phyloP scores from a whole-genome alignment of 1,284 basidiomycete species.

The Anthracocystis walkeri region DNA sequence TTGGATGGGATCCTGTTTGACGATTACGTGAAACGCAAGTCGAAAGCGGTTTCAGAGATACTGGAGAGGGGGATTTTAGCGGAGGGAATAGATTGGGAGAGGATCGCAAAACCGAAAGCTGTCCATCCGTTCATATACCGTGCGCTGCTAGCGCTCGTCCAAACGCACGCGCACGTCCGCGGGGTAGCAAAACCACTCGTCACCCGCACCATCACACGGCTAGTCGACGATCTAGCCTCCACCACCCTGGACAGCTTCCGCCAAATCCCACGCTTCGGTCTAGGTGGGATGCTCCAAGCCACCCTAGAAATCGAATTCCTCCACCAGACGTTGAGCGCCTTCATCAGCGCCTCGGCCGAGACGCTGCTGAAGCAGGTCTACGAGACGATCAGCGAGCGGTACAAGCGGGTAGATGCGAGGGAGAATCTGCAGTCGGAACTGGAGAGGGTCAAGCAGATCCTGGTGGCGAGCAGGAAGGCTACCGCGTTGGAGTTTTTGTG shows the following conservation, averaged over 20 bases:
- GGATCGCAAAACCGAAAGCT: constrained; percentile 83
- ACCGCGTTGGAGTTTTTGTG: constrained; percentile 96
- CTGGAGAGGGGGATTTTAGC: constrained; percentile 84
- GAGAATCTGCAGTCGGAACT: constrained; percentile 75
- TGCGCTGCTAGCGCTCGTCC: constrained; percentile 86
- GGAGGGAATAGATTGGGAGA: constrained; percentile 87
- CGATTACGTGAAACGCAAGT: constrained; percentile 84
- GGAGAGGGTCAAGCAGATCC: constrained; percentile 88
- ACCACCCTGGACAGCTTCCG: constrained; percentile 86
- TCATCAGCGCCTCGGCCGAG: constrained; percentile 84
- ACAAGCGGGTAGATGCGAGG: constrained; percentile 69
- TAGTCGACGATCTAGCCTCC: constrained; percentile 85
- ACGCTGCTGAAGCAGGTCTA: constrained; percentile 89
- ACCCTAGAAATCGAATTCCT: constrained; percentile 99
- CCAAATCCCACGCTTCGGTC: constrained; percentile 88
- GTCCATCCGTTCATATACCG: constrained; percentile 95
- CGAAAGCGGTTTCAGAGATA: constrained; percentile 77
- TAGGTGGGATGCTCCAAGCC: constrained; percentile 98
- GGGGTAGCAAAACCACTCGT: constrained; percentile 81
- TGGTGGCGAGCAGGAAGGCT: constrained; percentile 85
- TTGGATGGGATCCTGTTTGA: constrained; percentile 89
- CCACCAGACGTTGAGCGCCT: constrained; percentile 91
- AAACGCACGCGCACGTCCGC: constrained; percentile 90
- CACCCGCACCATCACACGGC: constrained; percentile 81
- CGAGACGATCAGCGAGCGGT: constrained; percentile 91